Conservation (phyloP, 352 stramenopile genomes). For the Phytophthora pini region DNA sequence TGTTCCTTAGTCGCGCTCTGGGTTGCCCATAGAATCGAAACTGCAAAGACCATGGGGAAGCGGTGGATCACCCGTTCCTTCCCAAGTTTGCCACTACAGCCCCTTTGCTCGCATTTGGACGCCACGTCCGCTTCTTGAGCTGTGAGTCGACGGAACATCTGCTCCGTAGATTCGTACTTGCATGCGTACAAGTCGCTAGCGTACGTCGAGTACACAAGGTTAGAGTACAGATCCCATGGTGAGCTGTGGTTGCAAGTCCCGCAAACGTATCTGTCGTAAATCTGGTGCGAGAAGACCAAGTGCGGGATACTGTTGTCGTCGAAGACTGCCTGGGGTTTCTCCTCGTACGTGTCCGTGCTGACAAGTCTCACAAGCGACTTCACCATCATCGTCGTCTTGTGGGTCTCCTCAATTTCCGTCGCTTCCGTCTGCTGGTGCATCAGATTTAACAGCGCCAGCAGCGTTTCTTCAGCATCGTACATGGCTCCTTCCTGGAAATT, state of each 20-base stretch:
- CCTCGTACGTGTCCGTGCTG: constrained; percentile 67
- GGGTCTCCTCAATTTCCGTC: constrained; percentile 75
- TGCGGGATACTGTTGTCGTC: constrained; percentile 89
- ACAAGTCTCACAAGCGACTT: constrained; percentile 76
- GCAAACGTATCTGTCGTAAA: constrained; percentile 87
- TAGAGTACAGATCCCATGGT: constrained; percentile 83
- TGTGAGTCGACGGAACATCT: constrained; percentile 70
- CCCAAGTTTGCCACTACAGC: constrained; percentile 63
- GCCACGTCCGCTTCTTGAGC: constrained; percentile 63
- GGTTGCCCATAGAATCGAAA: constrained; percentile 85
- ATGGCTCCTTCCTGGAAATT: constrained; percentile 90
- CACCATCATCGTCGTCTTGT: constrained; percentile 78
- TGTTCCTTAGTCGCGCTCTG: constrained; percentile 78
- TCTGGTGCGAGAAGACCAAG: constrained; percentile 87
- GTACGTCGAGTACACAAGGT: constrained; percentile 86
- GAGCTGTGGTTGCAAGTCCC: constrained; percentile 63
- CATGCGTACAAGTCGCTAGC: constrained; percentile 70
- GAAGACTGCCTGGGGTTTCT: constrained; percentile 74
- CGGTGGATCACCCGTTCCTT: constrained; percentile 86
- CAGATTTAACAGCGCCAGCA: constrained; percentile 83
- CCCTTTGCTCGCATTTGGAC: constrained; percentile 58
- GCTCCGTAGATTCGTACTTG: constrained; percentile 74
- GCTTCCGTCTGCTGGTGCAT: constrained; percentile 87
- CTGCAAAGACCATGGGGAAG: constrained; percentile 88
- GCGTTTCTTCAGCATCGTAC: constrained; percentile 88